A percentile compares a stretch with the other conserved stretches of the same genome.
phyloP scores from a whole-genome alignment of 164 flowering plant genomes.

The Chloranthus sessilifolius region DNA sequence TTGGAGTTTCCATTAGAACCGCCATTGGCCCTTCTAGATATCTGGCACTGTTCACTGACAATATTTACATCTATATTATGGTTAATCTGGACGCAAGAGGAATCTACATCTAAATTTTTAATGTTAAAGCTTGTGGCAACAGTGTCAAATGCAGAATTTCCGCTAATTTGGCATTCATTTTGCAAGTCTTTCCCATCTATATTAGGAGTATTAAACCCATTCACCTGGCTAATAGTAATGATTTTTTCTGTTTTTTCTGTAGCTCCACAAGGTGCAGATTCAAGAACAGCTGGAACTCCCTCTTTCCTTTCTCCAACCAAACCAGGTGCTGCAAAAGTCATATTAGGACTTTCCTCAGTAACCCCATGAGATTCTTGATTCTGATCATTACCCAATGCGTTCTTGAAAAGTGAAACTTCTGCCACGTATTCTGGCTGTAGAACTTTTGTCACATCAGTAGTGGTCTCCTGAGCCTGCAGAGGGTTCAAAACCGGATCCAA shows the following conservation, averaged over 20 bases:
- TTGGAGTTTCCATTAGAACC: slow-evolving; percentile 29
- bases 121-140: slow-evolving; percentile 16
- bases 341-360: slow-evolving; percentile 18
- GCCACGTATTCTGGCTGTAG: slow-evolving; percentile 17
- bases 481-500: slow-evolving; percentile 39
- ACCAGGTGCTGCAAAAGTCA: slow-evolving; percentile 18
- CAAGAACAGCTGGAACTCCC: slow-evolving; percentile 26
- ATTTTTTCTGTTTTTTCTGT: slow-evolving; percentile 27
- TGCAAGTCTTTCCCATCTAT: slow-evolving; percentile 21
- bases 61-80: slow-evolving; percentile 36
- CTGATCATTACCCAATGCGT: slow-evolving; percentile 21
- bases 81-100: slow-evolving; percentile 40
- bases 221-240: slow-evolving; percentile 21
- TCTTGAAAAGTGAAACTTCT: slow-evolving; percentile 20
- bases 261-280: slow-evolving; percentile 23
- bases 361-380: slow-evolving; percentile 21
- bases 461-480: slow-evolving; percentile 19
- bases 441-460: slow-evolving; percentile 18
- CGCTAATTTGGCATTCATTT: slow-evolving; percentile 30
- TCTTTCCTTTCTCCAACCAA: slow-evolving; percentile 22
- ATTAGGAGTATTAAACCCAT: slow-evolving; percentile 28
- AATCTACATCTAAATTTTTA: slow-evolving; percentile 58
- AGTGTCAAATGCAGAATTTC: background rate
- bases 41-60: slow-evolving; percentile 32
- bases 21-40: slow-evolving; percentile 19